Base-by-base conservation (phyloP, 352 stramenopile species). In the Phytophthora macrochlamydospora region DNA sequence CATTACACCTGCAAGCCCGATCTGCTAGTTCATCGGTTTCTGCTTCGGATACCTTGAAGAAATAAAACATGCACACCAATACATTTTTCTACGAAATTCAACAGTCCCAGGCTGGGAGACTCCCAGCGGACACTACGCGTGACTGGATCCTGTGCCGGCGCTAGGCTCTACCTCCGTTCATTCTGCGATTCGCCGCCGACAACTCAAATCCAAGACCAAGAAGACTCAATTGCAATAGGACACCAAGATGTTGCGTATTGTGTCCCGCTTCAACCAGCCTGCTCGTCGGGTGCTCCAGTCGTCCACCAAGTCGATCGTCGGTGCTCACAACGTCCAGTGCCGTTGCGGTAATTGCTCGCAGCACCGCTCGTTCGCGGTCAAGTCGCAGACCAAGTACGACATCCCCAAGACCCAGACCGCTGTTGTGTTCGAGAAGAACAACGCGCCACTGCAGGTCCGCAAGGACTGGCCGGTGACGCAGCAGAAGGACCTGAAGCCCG, bases 391-490 rank as follows among this genome's bases (percentile, higher is more conserved):
- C 4, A 61, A 63, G 18, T 84, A 81, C 59, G 69, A 76, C 46
- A 84, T 84, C 56, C 72, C 76, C 18, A 81, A 75, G 76, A 84
- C 76, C 2, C 76, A 81, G 49, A 75, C 61, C 2, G 76, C 76
- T 12, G 59, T 81, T 0, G 64, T 84, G 0, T 84, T 81, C 35
- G 76, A 84, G 60, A 59, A 79, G 54, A 75, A 78, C 64, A 74
- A 71, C 49, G 70, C 67, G 24, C 76, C 72, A 1, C 67, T 84
- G 11, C 76, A 81, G 28, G 72, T 84, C 14, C 69, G 69, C 49
- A 75, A 68, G 59, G 65, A 80, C 65, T 80, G 71, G 68, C 75
- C 75, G 0, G 75, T 83, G 8, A 64, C 62, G 0, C 75, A 83
- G 52, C 71, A 59, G 3, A 31, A 75, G 1, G 68, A 80, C 24